Conservation (phyloP, 1,284 basidiomycete species). For the Puccinia horiana region DNA sequence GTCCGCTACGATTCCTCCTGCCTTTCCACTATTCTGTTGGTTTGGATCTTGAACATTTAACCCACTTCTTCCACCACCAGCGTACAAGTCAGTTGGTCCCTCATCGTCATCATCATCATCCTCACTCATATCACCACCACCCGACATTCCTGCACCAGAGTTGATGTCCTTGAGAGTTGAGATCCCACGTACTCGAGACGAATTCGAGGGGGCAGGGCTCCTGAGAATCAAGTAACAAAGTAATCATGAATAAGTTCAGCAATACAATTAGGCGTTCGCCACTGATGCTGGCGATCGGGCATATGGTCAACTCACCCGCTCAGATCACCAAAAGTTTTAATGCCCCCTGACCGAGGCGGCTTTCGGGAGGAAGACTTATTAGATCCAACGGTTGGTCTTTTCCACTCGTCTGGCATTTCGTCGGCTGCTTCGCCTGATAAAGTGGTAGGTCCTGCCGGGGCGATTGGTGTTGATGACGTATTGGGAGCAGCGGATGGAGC, state of each 20-base stretch:
- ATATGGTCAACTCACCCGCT: conserved; percentile 23
- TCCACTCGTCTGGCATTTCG: conserved; percentile 54
- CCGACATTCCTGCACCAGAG: conserved; percentile 32
- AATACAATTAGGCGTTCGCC: no score
- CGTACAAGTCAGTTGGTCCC: conserved; percentile 57
- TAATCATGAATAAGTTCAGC: not conserved
- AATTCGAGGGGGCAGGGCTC: conserved; percentile 6
- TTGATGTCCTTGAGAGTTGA: conserved; percentile 48
- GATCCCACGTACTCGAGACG: conserved; percentile 32
- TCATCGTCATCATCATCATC: conserved; percentile 55
- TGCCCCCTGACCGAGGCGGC: conserved; percentile 34
- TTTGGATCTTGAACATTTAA: conserved; percentile 83
- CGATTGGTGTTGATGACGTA: conserved; percentile 42
- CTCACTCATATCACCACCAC: conserved; percentile 51
- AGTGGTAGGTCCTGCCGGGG: conserved; percentile 56
- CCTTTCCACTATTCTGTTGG: conserved; percentile 65
- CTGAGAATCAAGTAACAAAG: conserved; percentile 26
- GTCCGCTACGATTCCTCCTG: conserved; percentile 70
- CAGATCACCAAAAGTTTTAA: conserved; percentile 39
- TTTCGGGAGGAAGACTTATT: conserved; percentile 8
- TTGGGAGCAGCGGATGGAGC: conserved; percentile 40
- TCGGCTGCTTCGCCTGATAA: conserved; percentile 58
- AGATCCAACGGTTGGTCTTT: conserved; percentile 11
- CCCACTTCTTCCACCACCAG: conserved; percentile 67
- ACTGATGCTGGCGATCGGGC: no score